Conservation (phyloP, 2,329 filamentous ascomycete species). For the Aspergillus arachidicola region DNA sequence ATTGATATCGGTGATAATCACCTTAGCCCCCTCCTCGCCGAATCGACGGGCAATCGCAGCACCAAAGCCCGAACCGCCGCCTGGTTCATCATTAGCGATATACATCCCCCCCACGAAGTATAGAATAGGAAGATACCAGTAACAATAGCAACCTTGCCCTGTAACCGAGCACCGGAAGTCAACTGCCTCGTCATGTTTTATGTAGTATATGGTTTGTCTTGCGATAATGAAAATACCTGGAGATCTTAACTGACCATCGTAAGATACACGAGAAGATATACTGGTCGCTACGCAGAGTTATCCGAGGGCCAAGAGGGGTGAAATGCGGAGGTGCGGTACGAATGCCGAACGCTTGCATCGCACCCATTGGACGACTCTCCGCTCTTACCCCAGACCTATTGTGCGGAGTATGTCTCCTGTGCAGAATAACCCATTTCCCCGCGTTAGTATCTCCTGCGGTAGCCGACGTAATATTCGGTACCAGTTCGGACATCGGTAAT, state of each 20-base stretch:
- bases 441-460: not conserved
- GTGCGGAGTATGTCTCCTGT: not conserved
- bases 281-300: not conserved
- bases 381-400: not conserved
- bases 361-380: not conserved
- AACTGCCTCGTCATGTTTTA: conserved; percentile 11
- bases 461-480: not conserved
- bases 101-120: no score
- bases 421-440: not conserved
- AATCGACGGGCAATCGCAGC: conserved; percentile 45
- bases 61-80: conserved; percentile 47
- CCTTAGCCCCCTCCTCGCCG: conserved; percentile 44
- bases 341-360: not conserved
- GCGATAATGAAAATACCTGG: not conserved
- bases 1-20: conserved; percentile 47
- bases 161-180: conserved; percentile 35
- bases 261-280: not conserved
- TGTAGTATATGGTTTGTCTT: not conserved
- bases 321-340: conserved; percentile 3
- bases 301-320: not conserved
- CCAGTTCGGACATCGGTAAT: not conserved
- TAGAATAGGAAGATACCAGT: conserved; percentile 37
- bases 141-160: conserved; percentile 50
- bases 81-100: conserved; percentile 20
- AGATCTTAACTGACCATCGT: not conserved